phyloP scores from a whole-genome alignment of 257 asterid species.

The Fraxinus americana region DNA sequence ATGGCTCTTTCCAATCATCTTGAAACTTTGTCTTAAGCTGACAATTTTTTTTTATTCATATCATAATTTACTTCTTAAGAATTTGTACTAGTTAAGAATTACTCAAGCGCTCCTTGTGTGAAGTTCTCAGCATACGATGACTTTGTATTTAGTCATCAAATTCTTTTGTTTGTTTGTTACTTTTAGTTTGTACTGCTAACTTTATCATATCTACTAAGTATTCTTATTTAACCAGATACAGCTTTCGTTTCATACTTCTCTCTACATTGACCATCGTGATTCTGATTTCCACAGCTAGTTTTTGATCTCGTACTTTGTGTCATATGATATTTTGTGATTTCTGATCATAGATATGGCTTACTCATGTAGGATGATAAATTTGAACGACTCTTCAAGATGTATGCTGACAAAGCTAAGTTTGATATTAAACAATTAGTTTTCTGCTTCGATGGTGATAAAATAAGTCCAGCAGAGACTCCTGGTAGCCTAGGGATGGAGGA shows the following conservation, averaged over 20 bases:
- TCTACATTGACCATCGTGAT: neutral
- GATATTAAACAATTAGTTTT: slow-evolving; percentile 60
- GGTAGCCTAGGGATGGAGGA: slow-evolving; percentile 85
- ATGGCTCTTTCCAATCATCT: neutral
- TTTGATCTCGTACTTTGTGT: neutral
- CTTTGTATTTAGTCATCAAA: neutral
- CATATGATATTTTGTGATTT: neutral
- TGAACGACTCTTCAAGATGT: slow-evolving; percentile 75
- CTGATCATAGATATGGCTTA: slow-evolving; percentile 17
- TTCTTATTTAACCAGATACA: neutral
- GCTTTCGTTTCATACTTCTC: neutral
- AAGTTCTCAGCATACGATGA: neutral
- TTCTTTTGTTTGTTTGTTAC: neutral
- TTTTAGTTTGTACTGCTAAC: neutral
- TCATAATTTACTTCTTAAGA: neutral
- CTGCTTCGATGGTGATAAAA: slow-evolving; percentile 79
- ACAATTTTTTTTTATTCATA: neutral
- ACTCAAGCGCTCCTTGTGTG: neutral
- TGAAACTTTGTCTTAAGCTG: neutral
- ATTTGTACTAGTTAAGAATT: neutral
- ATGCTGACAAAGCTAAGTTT: slow-evolving; percentile 64
- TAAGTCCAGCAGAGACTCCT: slow-evolving; percentile 65
- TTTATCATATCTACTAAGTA: neutral
- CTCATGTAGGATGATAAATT: slow-evolving; percentile 74
- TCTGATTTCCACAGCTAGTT: slow-evolving; percentile 13